These are phyloP conservation scores for Linanthus parryae DNA, from an alignment of 148 eudicot genomes.

Conservation along the genomic window DNA sequence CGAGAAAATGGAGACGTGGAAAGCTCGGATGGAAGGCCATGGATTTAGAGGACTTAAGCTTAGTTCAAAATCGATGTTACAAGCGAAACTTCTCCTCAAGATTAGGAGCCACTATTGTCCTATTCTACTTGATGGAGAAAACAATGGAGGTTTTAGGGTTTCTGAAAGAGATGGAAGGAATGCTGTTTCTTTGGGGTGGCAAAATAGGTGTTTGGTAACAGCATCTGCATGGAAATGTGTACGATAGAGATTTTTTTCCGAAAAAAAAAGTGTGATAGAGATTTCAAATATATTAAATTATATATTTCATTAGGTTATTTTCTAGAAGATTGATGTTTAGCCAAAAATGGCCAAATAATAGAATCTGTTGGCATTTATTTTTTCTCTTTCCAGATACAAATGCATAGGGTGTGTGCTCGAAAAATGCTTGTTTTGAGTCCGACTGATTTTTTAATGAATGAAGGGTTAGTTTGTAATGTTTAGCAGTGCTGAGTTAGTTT, in stretches of 20 bases:
- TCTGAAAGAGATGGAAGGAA: constrained; percentile 41
- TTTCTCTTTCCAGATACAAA: no score
- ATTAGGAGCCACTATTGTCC: constrained; percentile 56
- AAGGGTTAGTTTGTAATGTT: no score
- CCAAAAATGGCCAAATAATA: no score
- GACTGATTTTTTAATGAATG: no score
- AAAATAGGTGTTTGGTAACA: constrained; percentile 49
- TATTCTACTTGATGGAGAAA: constrained; percentile 33
- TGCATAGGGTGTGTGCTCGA: no score
- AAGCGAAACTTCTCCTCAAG: constrained; percentile 61
- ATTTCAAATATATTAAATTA: neutral
- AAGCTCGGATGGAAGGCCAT: constrained; percentile 49
- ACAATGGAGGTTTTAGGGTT: constrained; percentile 48
- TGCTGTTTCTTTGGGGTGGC: constrained; percentile 66
- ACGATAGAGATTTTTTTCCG: neutral
- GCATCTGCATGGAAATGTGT: constrained; percentile 54
- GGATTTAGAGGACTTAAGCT: constrained; percentile 46
- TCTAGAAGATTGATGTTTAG: no score
- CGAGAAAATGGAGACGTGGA: constrained; percentile 69
- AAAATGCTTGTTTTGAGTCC: no score
- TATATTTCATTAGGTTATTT: neutral
- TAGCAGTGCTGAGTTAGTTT: no score
- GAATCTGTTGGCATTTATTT: no score
- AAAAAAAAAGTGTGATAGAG: neutral
- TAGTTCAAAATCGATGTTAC: constrained; percentile 54